Conservation (phyloP, 257 asterid species). For the Jasminum sambac region DNA sequence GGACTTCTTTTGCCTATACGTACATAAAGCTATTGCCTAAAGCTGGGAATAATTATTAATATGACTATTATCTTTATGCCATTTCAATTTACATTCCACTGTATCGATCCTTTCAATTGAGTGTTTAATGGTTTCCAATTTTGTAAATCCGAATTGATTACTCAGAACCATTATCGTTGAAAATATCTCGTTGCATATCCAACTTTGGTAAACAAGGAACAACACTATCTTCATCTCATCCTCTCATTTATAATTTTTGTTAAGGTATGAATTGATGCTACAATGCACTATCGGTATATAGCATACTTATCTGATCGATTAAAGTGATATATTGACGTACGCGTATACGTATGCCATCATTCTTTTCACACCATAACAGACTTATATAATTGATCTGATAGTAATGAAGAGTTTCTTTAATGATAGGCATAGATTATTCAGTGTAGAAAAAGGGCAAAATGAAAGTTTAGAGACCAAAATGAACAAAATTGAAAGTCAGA, state of each 20-base stretch:
- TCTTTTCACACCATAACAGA: background rate
- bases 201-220: background rate
- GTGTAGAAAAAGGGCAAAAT: too few species aligned
- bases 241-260: background rate
- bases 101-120: slow-evolving; percentile 16
- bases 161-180: slow-evolving; percentile 4
- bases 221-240: background rate
- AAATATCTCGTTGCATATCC: background rate
- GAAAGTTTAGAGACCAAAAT: too few species aligned
- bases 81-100: background rate
- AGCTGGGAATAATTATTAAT: background rate
- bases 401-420: background rate
- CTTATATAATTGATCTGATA: background rate
- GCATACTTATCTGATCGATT: background rate
- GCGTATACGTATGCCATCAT: background rate
- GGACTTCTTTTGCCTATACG: background rate
- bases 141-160: slow-evolving; percentile 28
- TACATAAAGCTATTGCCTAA: background rate
- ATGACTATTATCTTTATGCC: background rate
- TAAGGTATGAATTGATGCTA: background rate
- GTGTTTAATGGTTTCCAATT: slow-evolving; percentile 14
- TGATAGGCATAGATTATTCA: too few species aligned
- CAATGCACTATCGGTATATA: background rate
- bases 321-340: background rate
- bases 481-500: too few species aligned